Evolutionary conservation across 1,284 basidiomycete genomes (phyloP).

Genomic region (Ustilago lituana): DNA sequence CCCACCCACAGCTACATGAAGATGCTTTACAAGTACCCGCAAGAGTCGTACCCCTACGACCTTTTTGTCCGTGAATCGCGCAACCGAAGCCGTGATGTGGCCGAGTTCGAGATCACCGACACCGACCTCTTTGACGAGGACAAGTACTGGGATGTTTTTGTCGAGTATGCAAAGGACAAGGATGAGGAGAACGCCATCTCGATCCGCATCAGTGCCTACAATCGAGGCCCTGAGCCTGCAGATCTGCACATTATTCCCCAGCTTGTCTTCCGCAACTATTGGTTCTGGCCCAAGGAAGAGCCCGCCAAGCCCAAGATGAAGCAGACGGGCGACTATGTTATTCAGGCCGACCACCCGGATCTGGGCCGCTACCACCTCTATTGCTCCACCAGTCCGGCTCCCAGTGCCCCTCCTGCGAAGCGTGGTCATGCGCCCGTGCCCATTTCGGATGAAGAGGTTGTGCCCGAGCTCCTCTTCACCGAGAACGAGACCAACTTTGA

Average conservation of each 20-base stretch:
- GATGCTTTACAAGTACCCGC: slow-evolving; percentile 97
- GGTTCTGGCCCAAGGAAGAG: slow-evolving; percentile 90
- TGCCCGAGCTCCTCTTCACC: slow-evolving; percentile 68
- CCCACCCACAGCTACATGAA: slow-evolving; percentile 99
- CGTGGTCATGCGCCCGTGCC: slow-evolving; percentile 69
- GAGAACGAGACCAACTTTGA: slow-evolving; percentile 95
- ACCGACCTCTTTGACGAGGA: slow-evolving; percentile 91
- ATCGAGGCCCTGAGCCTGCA: slow-evolving; percentile 94
- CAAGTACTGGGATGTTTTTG: slow-evolving; percentile 89
- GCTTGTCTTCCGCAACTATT: slow-evolving; percentile 95
- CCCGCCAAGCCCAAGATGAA: slow-evolving; percentile 78
- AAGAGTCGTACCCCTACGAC: slow-evolving; percentile 90
- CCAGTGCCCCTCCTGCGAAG: slow-evolving; percentile 77
- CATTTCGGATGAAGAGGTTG: slow-evolving; percentile 69
- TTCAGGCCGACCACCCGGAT: slow-evolving; percentile 77
- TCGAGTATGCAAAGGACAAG: slow-evolving; percentile 94
- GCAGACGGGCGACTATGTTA: slow-evolving; percentile 70
- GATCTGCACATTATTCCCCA: slow-evolving; percentile 94
- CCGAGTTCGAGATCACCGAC: slow-evolving; percentile 92
- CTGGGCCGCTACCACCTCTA: slow-evolving; percentile 75
- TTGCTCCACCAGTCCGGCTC: slow-evolving; percentile 89
- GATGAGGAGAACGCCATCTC: slow-evolving; percentile 88
- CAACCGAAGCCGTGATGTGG: slow-evolving; percentile 82
- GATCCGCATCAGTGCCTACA: slow-evolving; percentile 94
- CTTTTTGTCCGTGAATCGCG: slow-evolving; percentile 86